Evolutionary conservation across 2,329 filamentous ascomycete species (phyloP).

Genomic region (Cordyceps farinosa): DNA sequence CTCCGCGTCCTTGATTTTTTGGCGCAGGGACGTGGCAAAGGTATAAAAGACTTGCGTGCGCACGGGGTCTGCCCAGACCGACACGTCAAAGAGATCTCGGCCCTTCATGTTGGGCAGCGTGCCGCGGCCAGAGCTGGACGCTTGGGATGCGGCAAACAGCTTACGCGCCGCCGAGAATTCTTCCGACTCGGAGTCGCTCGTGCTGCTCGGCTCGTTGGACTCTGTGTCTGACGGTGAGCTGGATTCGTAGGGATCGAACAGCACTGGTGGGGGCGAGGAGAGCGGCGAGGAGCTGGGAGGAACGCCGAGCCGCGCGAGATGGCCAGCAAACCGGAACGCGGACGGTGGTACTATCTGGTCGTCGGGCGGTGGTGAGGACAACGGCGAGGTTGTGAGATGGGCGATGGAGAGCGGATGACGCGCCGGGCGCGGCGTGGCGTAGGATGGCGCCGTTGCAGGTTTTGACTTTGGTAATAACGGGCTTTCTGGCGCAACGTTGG

Average conservation of each 20-base stretch:
- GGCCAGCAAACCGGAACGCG: constrained; percentile 23
- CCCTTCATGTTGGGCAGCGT: constrained; percentile 63
- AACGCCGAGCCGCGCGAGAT: constrained; percentile 23
- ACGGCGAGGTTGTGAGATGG: constrained; percentile 32
- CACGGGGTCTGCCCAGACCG: constrained; percentile 65
- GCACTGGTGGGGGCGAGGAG: constrained; percentile 52
- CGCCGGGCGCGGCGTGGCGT: constrained; percentile 20
- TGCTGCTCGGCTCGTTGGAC: constrained; percentile 35
- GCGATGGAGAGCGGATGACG: constrained; percentile 20
- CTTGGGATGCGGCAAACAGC: constrained; percentile 37
- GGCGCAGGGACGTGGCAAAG: constrained; percentile 64
- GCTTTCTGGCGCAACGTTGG: not conserved
- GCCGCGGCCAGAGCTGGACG: constrained; percentile 31
- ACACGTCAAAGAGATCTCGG: constrained; percentile 66
- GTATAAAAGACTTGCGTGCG: constrained; percentile 70
- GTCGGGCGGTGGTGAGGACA: constrained; percentile 37
- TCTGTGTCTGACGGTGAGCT: constrained; percentile 36
- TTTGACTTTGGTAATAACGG: constrained; percentile 17
- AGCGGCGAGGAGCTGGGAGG: constrained; percentile 50
- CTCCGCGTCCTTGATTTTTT: constrained; percentile 59
- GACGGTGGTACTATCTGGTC: constrained; percentile 28
- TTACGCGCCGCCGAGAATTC: constrained; percentile 41
- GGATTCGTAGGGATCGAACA: constrained; percentile 50
- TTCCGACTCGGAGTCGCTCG: constrained; percentile 43
- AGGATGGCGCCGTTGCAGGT: constrained; percentile 9